Evolutionary conservation across 2,329 filamentous ascomycete genomes (phyloP).

Genomic region (Penicillium sp.): DNA sequence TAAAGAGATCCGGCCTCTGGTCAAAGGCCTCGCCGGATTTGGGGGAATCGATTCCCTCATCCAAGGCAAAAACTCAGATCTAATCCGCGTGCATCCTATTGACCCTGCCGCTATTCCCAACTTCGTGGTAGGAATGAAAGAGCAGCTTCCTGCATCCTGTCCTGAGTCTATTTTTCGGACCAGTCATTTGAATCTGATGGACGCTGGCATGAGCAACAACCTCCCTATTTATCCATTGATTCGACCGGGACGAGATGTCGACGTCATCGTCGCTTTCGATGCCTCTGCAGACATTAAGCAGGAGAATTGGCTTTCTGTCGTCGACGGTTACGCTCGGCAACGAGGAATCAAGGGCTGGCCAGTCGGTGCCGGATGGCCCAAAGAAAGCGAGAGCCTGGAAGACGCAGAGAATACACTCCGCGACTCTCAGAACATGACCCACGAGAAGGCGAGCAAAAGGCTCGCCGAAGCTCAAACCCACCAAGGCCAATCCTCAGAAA

Average conservation of each 20-base stretch:
- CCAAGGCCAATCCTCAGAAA: neutral
- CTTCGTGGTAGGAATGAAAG: conserved; percentile 76
- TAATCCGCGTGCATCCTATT: conserved; percentile 90
- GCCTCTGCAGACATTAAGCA: conserved; percentile 87
- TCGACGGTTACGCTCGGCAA: conserved; percentile 86
- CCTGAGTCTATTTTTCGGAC: conserved; percentile 69
- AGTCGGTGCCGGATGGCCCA: conserved; percentile 89
- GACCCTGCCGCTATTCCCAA: conserved; percentile 89
- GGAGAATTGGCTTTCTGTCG: conserved; percentile 92
- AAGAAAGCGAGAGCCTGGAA: conserved; percentile 53
- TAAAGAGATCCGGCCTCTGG: conserved; percentile 78
- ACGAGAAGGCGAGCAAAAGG: conserved; percentile 59
- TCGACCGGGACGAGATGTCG: conserved; percentile 79
- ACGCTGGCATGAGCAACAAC: conserved; percentile 98
- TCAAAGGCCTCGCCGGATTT: conserved; percentile 71
- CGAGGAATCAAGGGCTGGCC: conserved; percentile 93
- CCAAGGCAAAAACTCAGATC: conserved; percentile 72
- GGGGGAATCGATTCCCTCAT: conserved; percentile 75
- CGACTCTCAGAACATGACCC: conserved; percentile 58
- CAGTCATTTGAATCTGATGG: conserved; percentile 79
- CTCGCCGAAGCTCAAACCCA: conserved; percentile 55
- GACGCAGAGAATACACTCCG: conserved; percentile 63
- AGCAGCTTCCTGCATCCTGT: conserved; percentile 67
- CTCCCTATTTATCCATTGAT: conserved; percentile 92
- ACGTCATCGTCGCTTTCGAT: conserved; percentile 89